Evolutionary conservation across 1,284 basidiomycete species (phyloP).

Genomic region (Moesziomyces aphidis): DNA sequence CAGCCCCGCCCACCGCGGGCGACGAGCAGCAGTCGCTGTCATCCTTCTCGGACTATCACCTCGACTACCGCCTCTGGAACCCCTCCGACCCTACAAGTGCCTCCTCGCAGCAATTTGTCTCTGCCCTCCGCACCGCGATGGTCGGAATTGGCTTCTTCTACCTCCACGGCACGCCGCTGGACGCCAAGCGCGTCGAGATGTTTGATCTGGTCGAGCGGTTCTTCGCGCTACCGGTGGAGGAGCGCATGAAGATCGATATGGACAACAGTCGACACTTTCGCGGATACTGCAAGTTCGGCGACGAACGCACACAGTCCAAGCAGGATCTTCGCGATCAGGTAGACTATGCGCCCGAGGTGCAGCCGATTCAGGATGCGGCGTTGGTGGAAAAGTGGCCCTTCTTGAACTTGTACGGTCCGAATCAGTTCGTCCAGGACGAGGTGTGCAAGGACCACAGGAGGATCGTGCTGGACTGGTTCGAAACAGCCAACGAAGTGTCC

Average conservation of each 20-base stretch:
- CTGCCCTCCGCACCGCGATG: slow-evolving; percentile 39
- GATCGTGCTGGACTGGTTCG: slow-evolving; percentile 46
- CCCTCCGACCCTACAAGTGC: slow-evolving; percentile 9
- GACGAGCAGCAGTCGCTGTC: slow-evolving; percentile 32
- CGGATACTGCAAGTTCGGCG: slow-evolving; percentile 57
- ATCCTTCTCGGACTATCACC: slow-evolving; percentile 27
- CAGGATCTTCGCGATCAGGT: slow-evolving; percentile 57
- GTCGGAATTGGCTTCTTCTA: slow-evolving; percentile 60
- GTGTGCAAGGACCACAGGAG: slow-evolving; percentile 19
- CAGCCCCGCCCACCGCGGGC: not conserved
- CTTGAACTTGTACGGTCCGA: slow-evolving; percentile 55
- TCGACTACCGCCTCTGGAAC: slow-evolving; percentile 41
- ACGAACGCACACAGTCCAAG: slow-evolving; percentile 44
- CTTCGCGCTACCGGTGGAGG: slow-evolving; percentile 38
- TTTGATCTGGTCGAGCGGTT: slow-evolving; percentile 43
- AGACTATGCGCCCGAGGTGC: slow-evolving; percentile 32
- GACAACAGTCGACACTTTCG: slow-evolving; percentile 50
- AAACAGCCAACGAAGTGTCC: slow-evolving; percentile 23
- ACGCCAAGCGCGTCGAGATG: slow-evolving; percentile 20
- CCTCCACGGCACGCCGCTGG: slow-evolving; percentile 47
- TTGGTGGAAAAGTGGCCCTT: slow-evolving; percentile 26
- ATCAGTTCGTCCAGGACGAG: slow-evolving; percentile 51
- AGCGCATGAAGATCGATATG: slow-evolving; percentile 45
- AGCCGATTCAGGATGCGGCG: slow-evolving; percentile 1
- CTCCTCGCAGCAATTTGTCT: slow-evolving; percentile 33